Percentiles rank a stretch among this genome's conserved stretches.
These are phyloP conservation scores for Bruguiera sexangula DNA, from an alignment of 345 rosid genomes.

Conservation along the genomic window DNA sequence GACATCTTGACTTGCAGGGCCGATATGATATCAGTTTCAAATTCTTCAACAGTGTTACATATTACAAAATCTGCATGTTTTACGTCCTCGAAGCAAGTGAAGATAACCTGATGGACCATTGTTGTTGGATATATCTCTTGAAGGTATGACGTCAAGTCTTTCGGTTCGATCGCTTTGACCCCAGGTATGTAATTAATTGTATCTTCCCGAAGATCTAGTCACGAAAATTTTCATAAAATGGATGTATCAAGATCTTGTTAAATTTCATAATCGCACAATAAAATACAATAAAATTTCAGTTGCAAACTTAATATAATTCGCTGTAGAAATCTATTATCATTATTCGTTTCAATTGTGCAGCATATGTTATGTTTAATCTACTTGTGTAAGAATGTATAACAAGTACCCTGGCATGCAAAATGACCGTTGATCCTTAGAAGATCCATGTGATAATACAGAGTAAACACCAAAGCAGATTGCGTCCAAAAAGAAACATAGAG, in stretches of 20 bases:
- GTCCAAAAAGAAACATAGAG: constrained; percentile 78
- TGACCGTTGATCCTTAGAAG: constrained; percentile 65
- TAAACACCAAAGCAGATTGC: constrained; percentile 68
- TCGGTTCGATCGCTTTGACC: constrained; percentile 52
- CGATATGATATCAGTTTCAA: constrained; percentile 47
- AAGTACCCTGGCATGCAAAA: constrained; percentile 54
- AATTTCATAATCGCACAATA: not conserved
- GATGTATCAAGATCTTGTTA: not conserved
- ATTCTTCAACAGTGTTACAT: constrained; percentile 67
- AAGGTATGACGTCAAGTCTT: constrained; percentile 68
- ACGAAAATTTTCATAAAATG: not conserved
- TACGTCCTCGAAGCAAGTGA: constrained; percentile 52
- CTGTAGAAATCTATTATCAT: too few species aligned
- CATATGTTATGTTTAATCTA: not conserved
- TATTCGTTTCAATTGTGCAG: too few species aligned
- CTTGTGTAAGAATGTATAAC: not conserved
- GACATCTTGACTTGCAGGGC: constrained; percentile 44
- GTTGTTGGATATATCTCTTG: constrained; percentile 54
- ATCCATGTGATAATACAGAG: constrained; percentile 67
- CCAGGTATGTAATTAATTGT: constrained; percentile 75
- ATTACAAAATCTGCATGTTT: constrained; percentile 62
- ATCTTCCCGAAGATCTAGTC: constrained; percentile 45
- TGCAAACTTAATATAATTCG: too few species aligned
- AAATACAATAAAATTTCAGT: not conserved
- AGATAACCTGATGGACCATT: constrained; percentile 54